Base-by-base conservation (phyloP, 2,329 filamentous ascomycete genomes). In the Paraphoma sp. region DNA sequence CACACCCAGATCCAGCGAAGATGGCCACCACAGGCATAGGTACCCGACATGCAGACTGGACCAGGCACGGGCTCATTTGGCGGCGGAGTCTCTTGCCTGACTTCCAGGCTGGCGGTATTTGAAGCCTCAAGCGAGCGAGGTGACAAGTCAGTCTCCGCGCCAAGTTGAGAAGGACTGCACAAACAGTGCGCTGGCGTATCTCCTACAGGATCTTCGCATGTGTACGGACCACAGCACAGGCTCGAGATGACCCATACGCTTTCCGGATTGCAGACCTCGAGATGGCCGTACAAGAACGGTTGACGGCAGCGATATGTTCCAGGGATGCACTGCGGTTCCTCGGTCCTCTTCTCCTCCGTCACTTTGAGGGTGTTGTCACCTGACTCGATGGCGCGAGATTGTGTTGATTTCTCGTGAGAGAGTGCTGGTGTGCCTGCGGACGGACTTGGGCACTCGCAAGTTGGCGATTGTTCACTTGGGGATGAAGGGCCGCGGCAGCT, bases 141-240 rank as follows among this genome's bases (percentile, higher is more conserved):
- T 10, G 33, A 36, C 7, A 14, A 7, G 3, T 10, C 33, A 10
- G 14, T 14, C 9, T 36, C 33, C 10, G 9, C 14, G 33, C 33
- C 33, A 36, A 3, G 33, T 2, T 10, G 14, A 36, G 33, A 36
- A 36, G 45, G 31, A 17, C 30, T 23, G 45, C 45, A 48, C 31
- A 36, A 30, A 23, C 45, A 48, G 28, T 23, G 45, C 1, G 45
- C 12, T 38, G 18, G 46, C 16, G 10, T 23, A 41, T 48, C 33
- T 9, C 36, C 29, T 1, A 29, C 28, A 33, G 30, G n/a, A n/a
- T 48, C 31, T 6, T 36, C 16, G 46, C 48, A 51, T 16, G 48
- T 51, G 30, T 45, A 36, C 29, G 29, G n/a, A 36, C 48, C 41
- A 17, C 48, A 44, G 41, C 48, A 51, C n/a, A 16, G 6, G 30